These are phyloP conservation scores for Plasmodium chabaudi DNA, from an alignment of 169 alveolate genomes.

Conservation along the genomic window DNA sequence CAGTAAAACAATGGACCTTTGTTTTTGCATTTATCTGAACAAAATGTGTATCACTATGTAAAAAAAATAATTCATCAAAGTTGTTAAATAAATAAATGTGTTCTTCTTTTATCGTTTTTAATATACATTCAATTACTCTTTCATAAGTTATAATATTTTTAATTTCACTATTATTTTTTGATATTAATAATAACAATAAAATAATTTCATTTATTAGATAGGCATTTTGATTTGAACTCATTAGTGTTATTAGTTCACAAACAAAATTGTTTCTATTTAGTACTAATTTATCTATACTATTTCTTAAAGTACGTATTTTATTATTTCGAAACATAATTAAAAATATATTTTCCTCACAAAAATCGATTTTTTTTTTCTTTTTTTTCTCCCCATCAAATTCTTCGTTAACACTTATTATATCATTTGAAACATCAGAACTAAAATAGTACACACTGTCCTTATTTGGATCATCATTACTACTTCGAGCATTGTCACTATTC, in stretches of 20 bases:
- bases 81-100: conserved; percentile 30
- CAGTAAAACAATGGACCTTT: not conserved
- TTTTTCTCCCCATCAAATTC: conserved; percentile 20
- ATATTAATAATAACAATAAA: conserved; percentile 27
- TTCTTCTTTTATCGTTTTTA: conserved; percentile 51
- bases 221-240: conserved; percentile 58
- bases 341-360: conserved; percentile 50
- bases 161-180: conserved; percentile 31
- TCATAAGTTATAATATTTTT: conserved; percentile 61
- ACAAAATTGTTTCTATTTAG: conserved; percentile 38
- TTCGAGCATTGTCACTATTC: not conserved
- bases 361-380: conserved; percentile 25
- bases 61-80: conserved; percentile 15
- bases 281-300: conserved; percentile 33
- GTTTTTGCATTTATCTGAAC: conserved; percentile 1
- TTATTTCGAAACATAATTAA: conserved; percentile 31
- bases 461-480: conserved; percentile 5
- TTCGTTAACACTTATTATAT: conserved; percentile 23
- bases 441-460: conserved; percentile 1
- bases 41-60: conserved; percentile 6
- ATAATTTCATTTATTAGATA: conserved; percentile 60
- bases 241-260: conserved; percentile 9
- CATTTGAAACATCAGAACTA: conserved; percentile 31
- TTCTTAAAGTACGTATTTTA: conserved; percentile 37
- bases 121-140: conserved; percentile 39